Evolutionary conservation across 345 rosid species (phyloP), one percentile per base, ranked within the genome.

Genomic region (Melaleuca alternifolia): DNA sequence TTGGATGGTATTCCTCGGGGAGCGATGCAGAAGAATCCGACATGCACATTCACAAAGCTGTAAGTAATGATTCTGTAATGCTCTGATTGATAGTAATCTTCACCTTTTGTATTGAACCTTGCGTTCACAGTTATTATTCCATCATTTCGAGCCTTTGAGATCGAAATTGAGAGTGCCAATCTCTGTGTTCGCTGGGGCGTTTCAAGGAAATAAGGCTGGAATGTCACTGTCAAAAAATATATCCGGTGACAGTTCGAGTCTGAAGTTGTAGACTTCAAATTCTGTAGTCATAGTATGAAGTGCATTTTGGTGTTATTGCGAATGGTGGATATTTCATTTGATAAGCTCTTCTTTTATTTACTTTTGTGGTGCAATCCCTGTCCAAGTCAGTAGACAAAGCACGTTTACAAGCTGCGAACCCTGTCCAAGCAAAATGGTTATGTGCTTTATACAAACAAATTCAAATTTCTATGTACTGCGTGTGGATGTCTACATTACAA

Each of bases 1-100:
- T 97, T 82, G 99, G 99, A 90, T 97, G 99, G 99, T 97, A 97
- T 88, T 97, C 99, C 9, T 94, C 96, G 1, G 99, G 99, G 51
- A 90, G 95, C 86, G 98, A 96, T 77, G 98, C 99, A 11, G 86
- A 94, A 76, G 99, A 95, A 90, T 94, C 98, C 30, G 99, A 97
- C 89, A 93, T 96, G 99, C 95, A 89, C 86, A 94, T 97, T 79
- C 99, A 96, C 84, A 97, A 93, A 94, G 96, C 99, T 87, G 98
- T 97, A 89, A 89, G 97, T 91, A 87, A 37, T 37, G 12, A 37
- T 18, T 71, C 6, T 37, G 84, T 50, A 9, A 10, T 81, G 33
- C n/a, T 21, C 46, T 86, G 23, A 12, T 33, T 50, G 52, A 37
- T 71, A 18, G 81, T 20, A 28, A 57, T 57, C 13, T 57, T 11